These are phyloP conservation scores for Cercospora brassicicola DNA, from an alignment of 2,329 filamentous ascomycete species.

Conservation along the genomic window DNA sequence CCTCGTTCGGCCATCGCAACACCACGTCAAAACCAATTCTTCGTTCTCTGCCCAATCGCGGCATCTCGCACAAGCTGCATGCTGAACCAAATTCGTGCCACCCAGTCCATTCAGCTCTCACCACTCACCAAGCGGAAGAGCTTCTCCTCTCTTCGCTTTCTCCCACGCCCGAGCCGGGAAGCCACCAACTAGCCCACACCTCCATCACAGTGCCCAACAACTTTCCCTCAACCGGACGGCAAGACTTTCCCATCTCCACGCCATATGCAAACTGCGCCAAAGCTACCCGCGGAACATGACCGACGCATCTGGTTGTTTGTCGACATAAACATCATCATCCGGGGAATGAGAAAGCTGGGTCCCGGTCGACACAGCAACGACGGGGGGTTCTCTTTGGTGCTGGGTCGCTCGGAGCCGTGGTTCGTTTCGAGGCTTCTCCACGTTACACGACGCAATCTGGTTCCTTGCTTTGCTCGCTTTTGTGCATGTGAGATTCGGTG, in stretches of 20 bases:
- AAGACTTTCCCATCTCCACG: not conserved
- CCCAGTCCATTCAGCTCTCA: not conserved
- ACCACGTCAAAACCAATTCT: not conserved
- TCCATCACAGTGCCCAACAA: not conserved
- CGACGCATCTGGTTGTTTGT: slow-evolving; percentile 3
- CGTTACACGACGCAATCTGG: slow-evolving; percentile 1
- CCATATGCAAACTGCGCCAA: not conserved
- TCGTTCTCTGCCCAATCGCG: not conserved
- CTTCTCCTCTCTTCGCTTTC: not conserved
- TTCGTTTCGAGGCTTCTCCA: not conserved
- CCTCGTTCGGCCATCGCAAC: not conserved
- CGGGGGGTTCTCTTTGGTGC: not conserved
- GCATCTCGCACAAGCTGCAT: not conserved
- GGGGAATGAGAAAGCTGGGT: not conserved
- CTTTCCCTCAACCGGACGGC: not conserved
- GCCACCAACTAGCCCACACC: not conserved
- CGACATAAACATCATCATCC: not conserved
- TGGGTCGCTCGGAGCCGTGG: not conserved
- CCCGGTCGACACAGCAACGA: slow-evolving; percentile 12
- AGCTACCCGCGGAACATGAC: not conserved
- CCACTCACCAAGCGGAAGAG: not conserved
- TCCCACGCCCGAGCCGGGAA: not conserved
- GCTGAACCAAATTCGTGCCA: not conserved
- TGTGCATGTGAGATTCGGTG: not conserved
- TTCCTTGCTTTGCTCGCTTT: not conserved